Conservation (phyloP, 83 land plant genomes). For the Thuja plicata region DNA sequence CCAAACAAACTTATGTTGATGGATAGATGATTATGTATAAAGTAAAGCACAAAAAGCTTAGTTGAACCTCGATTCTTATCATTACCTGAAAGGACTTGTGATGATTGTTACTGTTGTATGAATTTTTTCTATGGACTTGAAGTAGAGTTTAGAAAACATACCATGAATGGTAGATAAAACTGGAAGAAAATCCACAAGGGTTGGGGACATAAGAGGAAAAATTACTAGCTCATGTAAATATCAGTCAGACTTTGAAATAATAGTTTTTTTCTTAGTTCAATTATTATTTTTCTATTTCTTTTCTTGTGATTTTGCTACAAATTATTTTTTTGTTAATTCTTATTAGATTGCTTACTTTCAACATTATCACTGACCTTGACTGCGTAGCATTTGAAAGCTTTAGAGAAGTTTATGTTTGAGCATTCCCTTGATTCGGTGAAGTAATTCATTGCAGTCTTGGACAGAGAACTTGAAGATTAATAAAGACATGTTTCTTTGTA, state of each 20-base stretch:
- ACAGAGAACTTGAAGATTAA: constrained; percentile 63
- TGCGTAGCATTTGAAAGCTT: constrained; percentile 33
- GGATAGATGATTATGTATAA: neutral
- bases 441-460: constrained; percentile 50
- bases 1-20: neutral
- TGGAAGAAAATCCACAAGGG: too few species aligned
- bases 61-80: neutral
- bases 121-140: too few species aligned
- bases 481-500: constrained; percentile 54
- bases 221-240: neutral
- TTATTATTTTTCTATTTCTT: neutral
- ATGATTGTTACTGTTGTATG: too few species aligned
- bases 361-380: neutral
- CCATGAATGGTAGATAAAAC: too few species aligned
- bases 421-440: constrained; percentile 60
- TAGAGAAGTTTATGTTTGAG: constrained; percentile 60
- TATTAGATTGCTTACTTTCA: neutral
- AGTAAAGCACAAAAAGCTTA: neutral
- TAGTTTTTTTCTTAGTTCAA: neutral
- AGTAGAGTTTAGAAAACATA: too few species aligned
- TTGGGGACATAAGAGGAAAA: too few species aligned
- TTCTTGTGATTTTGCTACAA: neutral
- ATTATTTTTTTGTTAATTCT: neutral
- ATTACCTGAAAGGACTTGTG: neutral
- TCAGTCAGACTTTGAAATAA: neutral